phyloP scores from a whole-genome alignment of 352 stramenopile species.

The Nothophytophthora sp. region DNA sequence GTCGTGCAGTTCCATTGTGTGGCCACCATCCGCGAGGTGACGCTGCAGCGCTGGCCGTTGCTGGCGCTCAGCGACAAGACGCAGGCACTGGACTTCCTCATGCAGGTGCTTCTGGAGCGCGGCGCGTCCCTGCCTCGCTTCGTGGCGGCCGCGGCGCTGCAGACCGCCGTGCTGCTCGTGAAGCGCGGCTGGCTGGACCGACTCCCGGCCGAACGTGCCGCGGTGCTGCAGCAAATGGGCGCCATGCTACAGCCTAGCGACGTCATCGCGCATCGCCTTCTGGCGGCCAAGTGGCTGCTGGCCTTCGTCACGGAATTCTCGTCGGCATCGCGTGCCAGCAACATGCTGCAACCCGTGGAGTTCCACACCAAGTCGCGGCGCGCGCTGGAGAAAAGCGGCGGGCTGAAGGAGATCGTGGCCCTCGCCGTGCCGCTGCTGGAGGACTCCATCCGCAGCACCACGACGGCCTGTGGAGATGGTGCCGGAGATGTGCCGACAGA shows the following conservation, averaged over 20 bases:
- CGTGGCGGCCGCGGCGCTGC: slow-evolving; percentile 61
- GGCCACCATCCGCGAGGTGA: slow-evolving; percentile 74
- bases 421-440: slow-evolving; percentile 68
- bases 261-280: slow-evolving; percentile 44
- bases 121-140: slow-evolving; percentile 53
- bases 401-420: slow-evolving; percentile 60
- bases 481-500: slow-evolving; percentile 41
- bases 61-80: slow-evolving; percentile 49
- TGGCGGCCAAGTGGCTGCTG: slow-evolving; percentile 81
- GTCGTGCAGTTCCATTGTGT: slow-evolving; percentile 87
- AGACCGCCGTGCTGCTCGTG: slow-evolving; percentile 75
- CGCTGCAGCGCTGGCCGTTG: slow-evolving; percentile 63
- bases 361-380: slow-evolving; percentile 81
- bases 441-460: slow-evolving; percentile 73
- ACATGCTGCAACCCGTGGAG: slow-evolving; percentile 82
- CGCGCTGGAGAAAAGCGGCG: slow-evolving; percentile 52
- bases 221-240: slow-evolving; percentile 77
- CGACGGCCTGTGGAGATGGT: slow-evolving; percentile 35
- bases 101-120: slow-evolving; percentile 76
- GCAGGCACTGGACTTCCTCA: slow-evolving; percentile 70
- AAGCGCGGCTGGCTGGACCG: slow-evolving; percentile 85
- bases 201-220: slow-evolving; percentile 41
- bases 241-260: slow-evolving; percentile 42
- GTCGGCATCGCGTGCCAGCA: slow-evolving; percentile 71
- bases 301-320: slow-evolving; percentile 88